Conservation (phyloP, 2,329 filamentous ascomycete species). For the Hymenotorrendiella dingleyae region DNA sequence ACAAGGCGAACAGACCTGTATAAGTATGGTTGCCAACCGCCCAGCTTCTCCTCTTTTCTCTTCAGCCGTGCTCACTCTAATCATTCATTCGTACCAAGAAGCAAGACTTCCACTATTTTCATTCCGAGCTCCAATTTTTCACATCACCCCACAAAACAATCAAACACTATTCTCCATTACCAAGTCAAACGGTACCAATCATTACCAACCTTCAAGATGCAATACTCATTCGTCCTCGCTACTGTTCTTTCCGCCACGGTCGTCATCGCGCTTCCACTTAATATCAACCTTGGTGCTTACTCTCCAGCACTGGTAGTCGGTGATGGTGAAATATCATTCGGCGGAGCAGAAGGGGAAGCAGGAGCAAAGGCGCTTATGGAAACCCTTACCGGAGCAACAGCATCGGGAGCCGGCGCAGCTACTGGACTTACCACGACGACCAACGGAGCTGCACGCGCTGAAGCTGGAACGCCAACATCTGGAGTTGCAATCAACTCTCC, state of each 20-base stretch:
- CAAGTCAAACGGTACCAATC: slow-evolving; percentile 4
- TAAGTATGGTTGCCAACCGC: slow-evolving; percentile 4
- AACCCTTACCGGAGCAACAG: slow-evolving; percentile 36
- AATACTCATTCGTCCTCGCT: slow-evolving; percentile 13
- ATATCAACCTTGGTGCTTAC: slow-evolving; percentile 47
- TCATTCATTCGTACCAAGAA: slow-evolving; percentile 21
- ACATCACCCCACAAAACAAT: slow-evolving; percentile 1
- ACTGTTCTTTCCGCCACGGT: slow-evolving; percentile 18
- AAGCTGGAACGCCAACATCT: slow-evolving; percentile 2
- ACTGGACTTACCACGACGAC: slow-evolving; percentile 3
- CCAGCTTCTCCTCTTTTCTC: slow-evolving; percentile 14
- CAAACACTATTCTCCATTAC: slow-evolving; percentile 1
- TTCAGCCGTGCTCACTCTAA: slow-evolving; percentile 24
- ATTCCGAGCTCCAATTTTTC: slow-evolving; percentile 5
- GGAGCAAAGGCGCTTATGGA: slow-evolving; percentile 38
- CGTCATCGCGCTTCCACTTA: slow-evolving; percentile 37
- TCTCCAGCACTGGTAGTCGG: slow-evolving; percentile 47
- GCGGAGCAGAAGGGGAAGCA: slow-evolving; percentile 34
- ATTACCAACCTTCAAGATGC: slow-evolving; percentile 12
- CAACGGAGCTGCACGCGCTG: slow-evolving; percentile 1
- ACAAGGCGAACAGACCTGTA: background rate
- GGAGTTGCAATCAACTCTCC: slow-evolving; percentile 4
- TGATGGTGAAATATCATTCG: slow-evolving; percentile 47
- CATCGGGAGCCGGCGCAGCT: slow-evolving; percentile 10
- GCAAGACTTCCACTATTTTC: slow-evolving; percentile 18